Conservation (phyloP, 2,329 filamentous ascomycete species). For the Penicillium frequentans region DNA sequence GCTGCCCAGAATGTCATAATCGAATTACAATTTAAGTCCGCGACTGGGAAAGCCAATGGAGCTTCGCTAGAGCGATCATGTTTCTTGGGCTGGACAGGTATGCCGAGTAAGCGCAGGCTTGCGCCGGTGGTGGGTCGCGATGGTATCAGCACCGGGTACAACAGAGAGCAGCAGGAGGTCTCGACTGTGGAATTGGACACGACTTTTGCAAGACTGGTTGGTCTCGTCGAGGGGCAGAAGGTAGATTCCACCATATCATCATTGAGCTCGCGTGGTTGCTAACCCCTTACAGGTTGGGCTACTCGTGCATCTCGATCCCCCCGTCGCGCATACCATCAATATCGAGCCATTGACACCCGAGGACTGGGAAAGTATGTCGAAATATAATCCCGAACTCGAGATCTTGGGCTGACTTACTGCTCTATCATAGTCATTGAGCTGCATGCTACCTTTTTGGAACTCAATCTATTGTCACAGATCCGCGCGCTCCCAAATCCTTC, state of each 20-base stretch:
- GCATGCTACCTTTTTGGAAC: constrained; percentile 90
- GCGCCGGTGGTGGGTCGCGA: constrained; percentile 73
- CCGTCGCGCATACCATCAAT: constrained; percentile 88
- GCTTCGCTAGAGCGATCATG: constrained; percentile 65
- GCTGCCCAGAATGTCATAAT: constrained; percentile 94
- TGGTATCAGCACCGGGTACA: constrained; percentile 63
- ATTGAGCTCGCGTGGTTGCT: constrained; percentile 29
- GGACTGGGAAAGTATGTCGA: constrained; percentile 80
- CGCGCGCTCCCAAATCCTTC: constrained; percentile 86
- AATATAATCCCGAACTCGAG: neutral
- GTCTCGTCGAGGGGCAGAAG: constrained; percentile 78
- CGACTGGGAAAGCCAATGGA: constrained; percentile 52
- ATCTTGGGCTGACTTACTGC: constrained; percentile 5
- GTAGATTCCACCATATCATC: constrained; percentile 46
- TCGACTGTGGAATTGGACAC: constrained; percentile 83
- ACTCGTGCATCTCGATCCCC: constrained; percentile 81
- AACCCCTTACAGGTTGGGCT: constrained; percentile 53
- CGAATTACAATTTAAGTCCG: constrained; percentile 75
- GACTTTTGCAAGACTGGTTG: constrained; percentile 74
- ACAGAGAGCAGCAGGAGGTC: constrained; percentile 75
- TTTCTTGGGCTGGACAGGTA: constrained; percentile 94
- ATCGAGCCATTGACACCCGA: constrained; percentile 94
- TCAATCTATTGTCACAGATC: constrained; percentile 91
- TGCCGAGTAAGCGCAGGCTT: constrained; percentile 86
- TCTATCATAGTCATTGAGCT: constrained; percentile 74